Percentiles rank a stretch among this genome's conserved stretches.
Conservation (phyloP, 129 eudicot genomes). For the Kitagawia praeruptora region DNA sequence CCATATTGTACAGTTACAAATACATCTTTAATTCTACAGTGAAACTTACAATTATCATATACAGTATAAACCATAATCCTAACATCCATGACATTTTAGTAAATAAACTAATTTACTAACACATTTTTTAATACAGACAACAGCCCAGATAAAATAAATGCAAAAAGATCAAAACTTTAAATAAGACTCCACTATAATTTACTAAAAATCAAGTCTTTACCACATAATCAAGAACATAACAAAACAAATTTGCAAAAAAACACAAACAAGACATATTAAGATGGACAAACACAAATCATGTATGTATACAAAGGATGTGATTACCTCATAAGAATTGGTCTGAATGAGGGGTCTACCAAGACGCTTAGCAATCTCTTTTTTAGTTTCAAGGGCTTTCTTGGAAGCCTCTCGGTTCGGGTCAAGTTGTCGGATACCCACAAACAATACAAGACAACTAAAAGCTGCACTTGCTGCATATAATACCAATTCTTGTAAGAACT, state of each 20-base stretch:
- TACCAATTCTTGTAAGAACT: conserved; percentile 56
- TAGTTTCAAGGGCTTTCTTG: conserved; percentile 71
- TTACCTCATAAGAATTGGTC: conserved; percentile 78
- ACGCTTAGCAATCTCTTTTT: conserved; percentile 78
- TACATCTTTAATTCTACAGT: no score
- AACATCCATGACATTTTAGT: not conserved
- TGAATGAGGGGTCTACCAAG: conserved; percentile 77
- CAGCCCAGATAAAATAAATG: not conserved
- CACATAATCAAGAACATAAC: not conserved
- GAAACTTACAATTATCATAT: no score
- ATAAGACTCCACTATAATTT: not conserved
- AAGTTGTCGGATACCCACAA: conserved; percentile 54
- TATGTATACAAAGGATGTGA: not conserved
- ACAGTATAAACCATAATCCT: no score
- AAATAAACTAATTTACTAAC: no score
- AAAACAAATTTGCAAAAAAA: not conserved
- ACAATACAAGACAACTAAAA: conserved; percentile 65
- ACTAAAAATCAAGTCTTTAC: not conserved
- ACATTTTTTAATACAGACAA: no score
- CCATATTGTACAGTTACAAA: not conserved
- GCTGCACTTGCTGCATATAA: conserved; percentile 95
- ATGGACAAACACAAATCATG: not conserved
- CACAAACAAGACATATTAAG: not conserved
- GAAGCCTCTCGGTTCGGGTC: conserved; percentile 94
- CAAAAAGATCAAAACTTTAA: no score